Evolutionary conservation across 495 filamentous ascomycete species (phyloP), one percentile per base, ranked within the genome.

Genomic region (Halenospora varia): DNA sequence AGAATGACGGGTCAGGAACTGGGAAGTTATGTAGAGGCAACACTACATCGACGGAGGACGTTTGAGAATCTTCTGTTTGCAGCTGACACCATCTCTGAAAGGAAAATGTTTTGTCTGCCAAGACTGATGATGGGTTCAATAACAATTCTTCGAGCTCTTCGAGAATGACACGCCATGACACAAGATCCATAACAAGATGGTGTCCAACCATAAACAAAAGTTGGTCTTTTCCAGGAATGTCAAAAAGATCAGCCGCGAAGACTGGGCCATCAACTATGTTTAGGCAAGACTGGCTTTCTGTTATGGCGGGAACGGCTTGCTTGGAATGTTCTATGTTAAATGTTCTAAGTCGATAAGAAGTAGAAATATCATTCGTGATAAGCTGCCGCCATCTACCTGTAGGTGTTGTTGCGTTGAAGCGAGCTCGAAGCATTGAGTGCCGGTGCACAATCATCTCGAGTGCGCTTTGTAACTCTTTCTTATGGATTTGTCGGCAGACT

Each of bases 341-440:
- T 3, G 29, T 35, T 48, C 53, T 15, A 24, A 49, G 61, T 39
- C 46, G 48, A 53, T 68, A 73, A 10, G 64, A 62, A 15, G 41
- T 35, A 13, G 39, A 2, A 49, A 53, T 15, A 51, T 45, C 26
- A 25, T 45, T 47, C 25, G 53, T 49, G n/a, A 66, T 61, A 15
- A 42, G 66, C 53, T 80, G 77, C 53, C 62, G 66, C 77, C 76
- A 79, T 0, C 10, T 42, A 23, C 71, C 72, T 2, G 58, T 61
- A 18, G 63, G 51, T 18, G 56, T 56, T 6, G 71, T 67, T n/a
- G 65, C 70, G 25, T 6, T 8, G 60, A 87, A 89, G 2, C 87
- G 80, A 18, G 81, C 79, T 22, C 87, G 76, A 13, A 92, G 75
- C 87, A 90, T 90, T 2, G 85, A 81, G 55, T 92, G 88, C 3